Conservation (phyloP, 2,329 filamentous ascomycete genomes). For the Paramyrothecium roridum region DNA sequence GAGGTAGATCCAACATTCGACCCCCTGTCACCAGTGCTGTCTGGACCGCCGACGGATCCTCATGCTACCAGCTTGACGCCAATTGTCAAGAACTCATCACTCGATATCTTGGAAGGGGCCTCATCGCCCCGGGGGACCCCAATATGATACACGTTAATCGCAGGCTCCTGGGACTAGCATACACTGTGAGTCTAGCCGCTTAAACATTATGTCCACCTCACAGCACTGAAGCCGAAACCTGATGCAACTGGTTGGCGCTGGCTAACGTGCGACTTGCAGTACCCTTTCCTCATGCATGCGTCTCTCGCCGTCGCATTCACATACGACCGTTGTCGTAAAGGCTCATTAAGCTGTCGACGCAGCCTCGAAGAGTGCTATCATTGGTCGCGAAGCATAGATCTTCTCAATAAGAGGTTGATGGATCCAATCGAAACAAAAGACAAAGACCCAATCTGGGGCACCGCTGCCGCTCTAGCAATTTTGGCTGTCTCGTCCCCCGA, state of each 20-base stretch:
- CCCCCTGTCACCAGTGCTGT: slow-evolving; percentile 23
- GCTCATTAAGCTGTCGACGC: slow-evolving; percentile 14
- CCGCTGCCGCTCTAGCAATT: slow-evolving; percentile 37
- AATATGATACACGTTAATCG: slow-evolving; percentile 33
- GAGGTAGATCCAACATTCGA: slow-evolving; percentile 31
- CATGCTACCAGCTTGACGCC: slow-evolving; percentile 30
- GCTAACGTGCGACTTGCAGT: slow-evolving; percentile 19
- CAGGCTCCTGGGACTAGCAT: slow-evolving; percentile 32
- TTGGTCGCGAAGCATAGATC: slow-evolving; percentile 34
- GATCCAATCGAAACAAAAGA: slow-evolving; percentile 28
- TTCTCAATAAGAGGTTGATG: slow-evolving; percentile 33
- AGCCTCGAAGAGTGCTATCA: slow-evolving; percentile 39
- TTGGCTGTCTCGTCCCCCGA: slow-evolving; percentile 37
- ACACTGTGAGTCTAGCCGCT: slow-evolving; percentile 25
- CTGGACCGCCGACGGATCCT: slow-evolving; percentile 28
- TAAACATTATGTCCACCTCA: background rate
- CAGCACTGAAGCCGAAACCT: background rate
- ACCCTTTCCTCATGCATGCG: slow-evolving; percentile 44
- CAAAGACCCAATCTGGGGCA: slow-evolving; percentile 44
- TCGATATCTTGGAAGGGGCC: slow-evolving; percentile 33
- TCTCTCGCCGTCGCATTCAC: slow-evolving; percentile 37
- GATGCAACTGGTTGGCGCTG: too few species aligned
- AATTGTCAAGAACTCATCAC: slow-evolving; percentile 39
- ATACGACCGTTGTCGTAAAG: slow-evolving; percentile 32
- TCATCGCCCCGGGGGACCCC: slow-evolving; percentile 31